phyloP scores from a whole-genome alignment of 768 basidiomycete species.

The Xerocomellus amylosporus region DNA sequence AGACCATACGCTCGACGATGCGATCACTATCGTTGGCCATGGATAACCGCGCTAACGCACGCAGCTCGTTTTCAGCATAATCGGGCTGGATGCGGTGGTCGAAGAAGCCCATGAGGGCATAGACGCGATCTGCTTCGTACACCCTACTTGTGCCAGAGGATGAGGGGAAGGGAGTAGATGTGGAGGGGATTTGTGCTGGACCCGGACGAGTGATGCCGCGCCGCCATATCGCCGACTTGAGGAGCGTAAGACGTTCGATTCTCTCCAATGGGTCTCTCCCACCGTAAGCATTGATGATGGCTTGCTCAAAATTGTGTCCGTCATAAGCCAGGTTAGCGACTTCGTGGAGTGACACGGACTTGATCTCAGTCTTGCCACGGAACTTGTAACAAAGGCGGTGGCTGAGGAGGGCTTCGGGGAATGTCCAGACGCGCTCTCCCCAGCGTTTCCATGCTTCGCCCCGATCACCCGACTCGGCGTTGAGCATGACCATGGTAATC shows the following conservation, averaged over 20 bases:
- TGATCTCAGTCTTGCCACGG: background rate
- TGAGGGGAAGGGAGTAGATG: too few species aligned
- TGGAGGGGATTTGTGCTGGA: background rate
- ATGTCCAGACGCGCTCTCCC: conserved; percentile 19
- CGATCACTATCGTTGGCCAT: conserved; percentile 26
- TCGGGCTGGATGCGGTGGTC: conserved; percentile 19
- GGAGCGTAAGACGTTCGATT: conserved; percentile 13
- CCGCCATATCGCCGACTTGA: conserved; percentile 20
- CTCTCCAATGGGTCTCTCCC: conserved; percentile 19
- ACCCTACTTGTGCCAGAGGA: background rate
- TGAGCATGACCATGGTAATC: conserved; percentile 13
- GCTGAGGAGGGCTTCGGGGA: conserved; percentile 16
- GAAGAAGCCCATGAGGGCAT: conserved; percentile 25
- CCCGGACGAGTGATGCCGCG: background rate
- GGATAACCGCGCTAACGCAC: conserved; percentile 17
- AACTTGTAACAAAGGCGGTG: conserved; percentile 7
- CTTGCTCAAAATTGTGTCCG: background rate
- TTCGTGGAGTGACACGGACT: background rate
- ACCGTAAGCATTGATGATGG: conserved; percentile 17
- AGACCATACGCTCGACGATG: conserved; percentile 23
- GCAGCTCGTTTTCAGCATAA: conserved; percentile 11
- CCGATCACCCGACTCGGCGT: too few species aligned
- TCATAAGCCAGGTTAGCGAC: background rate
- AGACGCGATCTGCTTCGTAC: conserved; percentile 18
- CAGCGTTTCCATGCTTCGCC: conserved; percentile 4